These are phyloP conservation scores for Zangia roseola DNA, from an alignment of 768 basidiomycete genomes.

Conservation along the genomic window DNA sequence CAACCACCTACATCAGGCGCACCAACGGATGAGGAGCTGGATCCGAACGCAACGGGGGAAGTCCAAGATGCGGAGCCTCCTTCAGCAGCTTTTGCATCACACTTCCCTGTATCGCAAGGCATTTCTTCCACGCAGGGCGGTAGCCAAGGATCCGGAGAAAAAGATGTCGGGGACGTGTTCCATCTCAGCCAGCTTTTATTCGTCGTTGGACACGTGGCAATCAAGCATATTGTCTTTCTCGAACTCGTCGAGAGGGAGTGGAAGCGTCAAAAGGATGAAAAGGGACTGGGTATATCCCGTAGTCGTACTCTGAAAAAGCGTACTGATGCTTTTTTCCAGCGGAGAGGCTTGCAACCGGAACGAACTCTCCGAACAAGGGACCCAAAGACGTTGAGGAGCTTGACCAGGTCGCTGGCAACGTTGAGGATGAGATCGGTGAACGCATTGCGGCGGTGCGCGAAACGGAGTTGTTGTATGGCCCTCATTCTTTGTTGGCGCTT, in stretches of 20 bases:
- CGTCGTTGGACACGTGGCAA: slow-evolving; percentile 92
- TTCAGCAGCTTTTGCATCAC: slow-evolving; percentile 21
- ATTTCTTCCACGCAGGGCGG: slow-evolving; percentile 9
- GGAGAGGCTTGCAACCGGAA: slow-evolving; percentile 54
- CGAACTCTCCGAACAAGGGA: slow-evolving; percentile 36
- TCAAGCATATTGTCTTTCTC: slow-evolving; percentile 96
- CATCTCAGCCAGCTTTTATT: slow-evolving; percentile 92
- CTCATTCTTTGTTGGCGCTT: slow-evolving; percentile 73
- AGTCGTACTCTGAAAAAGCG: background rate
- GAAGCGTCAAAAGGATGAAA: slow-evolving; percentile 94
- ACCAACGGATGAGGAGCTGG: slow-evolving; percentile 28
- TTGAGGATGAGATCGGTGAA: slow-evolving; percentile 98
- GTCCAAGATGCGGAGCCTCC: slow-evolving; percentile 30
- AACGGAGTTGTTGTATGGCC: slow-evolving; percentile 81
- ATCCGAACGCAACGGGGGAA: slow-evolving; percentile 54
- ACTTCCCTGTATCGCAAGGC: slow-evolving; percentile 19
- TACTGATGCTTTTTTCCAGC: slow-evolving; percentile 34
- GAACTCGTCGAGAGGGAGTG: slow-evolving; percentile 95
- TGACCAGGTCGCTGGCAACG: slow-evolving; percentile 95
- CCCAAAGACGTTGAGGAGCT: slow-evolving; percentile 80
- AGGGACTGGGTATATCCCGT: slow-evolving; percentile 59
- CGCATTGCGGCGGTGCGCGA: slow-evolving; percentile 82
- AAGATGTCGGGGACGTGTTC: slow-evolving; percentile 79
- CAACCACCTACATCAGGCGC: slow-evolving; percentile 2
- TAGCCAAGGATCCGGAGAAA: slow-evolving; percentile 24